Conservation (phyloP, 805 yeast species). For the Jamesozyma lodderae region DNA sequence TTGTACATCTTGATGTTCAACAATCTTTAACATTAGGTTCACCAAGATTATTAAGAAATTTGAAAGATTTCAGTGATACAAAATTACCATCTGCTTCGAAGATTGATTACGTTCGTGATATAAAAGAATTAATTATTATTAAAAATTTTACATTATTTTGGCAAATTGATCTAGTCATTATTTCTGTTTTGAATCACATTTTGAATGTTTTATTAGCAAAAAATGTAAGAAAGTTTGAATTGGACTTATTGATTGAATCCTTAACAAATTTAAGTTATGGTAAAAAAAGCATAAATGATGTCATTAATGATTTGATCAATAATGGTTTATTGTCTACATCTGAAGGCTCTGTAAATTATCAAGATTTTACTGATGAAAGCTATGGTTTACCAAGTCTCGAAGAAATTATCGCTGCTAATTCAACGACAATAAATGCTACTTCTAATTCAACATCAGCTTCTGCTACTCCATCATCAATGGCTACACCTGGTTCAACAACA, state of each 20-base stretch:
- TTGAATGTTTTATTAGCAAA: constrained; percentile 29
- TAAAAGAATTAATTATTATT: constrained; percentile 40
- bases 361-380: constrained; percentile 22
- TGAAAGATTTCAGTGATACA: constrained; percentile 36
- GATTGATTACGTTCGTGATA: constrained; percentile 31
- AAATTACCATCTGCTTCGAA: constrained; percentile 35
- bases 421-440: neutral
- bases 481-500: neutral
- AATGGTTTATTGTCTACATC: constrained; percentile 26
- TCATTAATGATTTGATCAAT: constrained; percentile 20
- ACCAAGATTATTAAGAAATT: constrained; percentile 32
- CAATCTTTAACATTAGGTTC: constrained; percentile 37
- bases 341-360: constrained; percentile 24
- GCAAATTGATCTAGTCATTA: constrained; percentile 36
- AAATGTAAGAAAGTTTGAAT: constrained; percentile 35
- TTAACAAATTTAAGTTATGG: constrained; percentile 31
- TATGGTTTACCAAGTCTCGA: constrained; percentile 28
- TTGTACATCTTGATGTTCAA: constrained; percentile 35
- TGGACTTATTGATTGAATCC: constrained; percentile 32
- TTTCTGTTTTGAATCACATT: constrained; percentile 27
- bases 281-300: constrained; percentile 22
- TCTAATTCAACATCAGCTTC: constrained; percentile 3
- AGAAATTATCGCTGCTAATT: constrained; percentile 14
- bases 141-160: constrained; percentile 40
- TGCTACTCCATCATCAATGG: constrained; percentile 6